Conservation (phyloP, 2,329 filamentous ascomycete genomes). For the Lasiodiplodia citricola region DNA sequence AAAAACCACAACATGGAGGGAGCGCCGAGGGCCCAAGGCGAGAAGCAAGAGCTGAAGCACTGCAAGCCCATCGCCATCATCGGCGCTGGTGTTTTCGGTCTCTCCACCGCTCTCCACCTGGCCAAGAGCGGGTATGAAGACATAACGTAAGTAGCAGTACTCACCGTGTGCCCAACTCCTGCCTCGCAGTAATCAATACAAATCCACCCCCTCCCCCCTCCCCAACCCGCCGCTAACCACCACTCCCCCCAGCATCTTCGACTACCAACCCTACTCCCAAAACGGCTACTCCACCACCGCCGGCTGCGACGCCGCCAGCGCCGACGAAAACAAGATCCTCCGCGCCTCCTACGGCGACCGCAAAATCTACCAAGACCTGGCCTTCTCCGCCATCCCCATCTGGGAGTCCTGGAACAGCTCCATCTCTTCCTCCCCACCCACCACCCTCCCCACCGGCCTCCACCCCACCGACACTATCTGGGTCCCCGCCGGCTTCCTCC, state of each 20-base stretch:
- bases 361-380: slow-evolving; percentile 26
- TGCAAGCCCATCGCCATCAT: slow-evolving; percentile 34
- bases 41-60: slow-evolving; percentile 21
- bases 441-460: slow-evolving; percentile 8
- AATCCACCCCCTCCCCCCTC: not conserved
- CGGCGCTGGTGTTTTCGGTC: slow-evolving; percentile 45
- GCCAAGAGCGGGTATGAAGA: slow-evolving; percentile 38
- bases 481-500: slow-evolving; percentile 35
- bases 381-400: slow-evolving; percentile 22
- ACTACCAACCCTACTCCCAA: slow-evolving; percentile 25
- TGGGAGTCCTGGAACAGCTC: slow-evolving; percentile 26
- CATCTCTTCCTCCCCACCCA: not conserved
- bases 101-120: slow-evolving; percentile 47
- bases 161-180: not conserved
- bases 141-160: slow-evolving; percentile 15
- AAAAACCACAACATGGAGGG: slow-evolving; percentile 26
- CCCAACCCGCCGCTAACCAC: not conserved
- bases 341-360: slow-evolving; percentile 63
- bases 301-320: slow-evolving; percentile 27
- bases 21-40: slow-evolving; percentile 16
- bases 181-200: not conserved
- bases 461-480: slow-evolving; percentile 28
- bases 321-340: slow-evolving; percentile 61
- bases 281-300: slow-evolving; percentile 17
- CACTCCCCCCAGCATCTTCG: not conserved